A percentile compares a stretch with the other conserved stretches of the same genome.
phyloP scores from a whole-genome alignment of 2,329 filamentous ascomycete genomes.

The Arthrocladium fulminans region DNA sequence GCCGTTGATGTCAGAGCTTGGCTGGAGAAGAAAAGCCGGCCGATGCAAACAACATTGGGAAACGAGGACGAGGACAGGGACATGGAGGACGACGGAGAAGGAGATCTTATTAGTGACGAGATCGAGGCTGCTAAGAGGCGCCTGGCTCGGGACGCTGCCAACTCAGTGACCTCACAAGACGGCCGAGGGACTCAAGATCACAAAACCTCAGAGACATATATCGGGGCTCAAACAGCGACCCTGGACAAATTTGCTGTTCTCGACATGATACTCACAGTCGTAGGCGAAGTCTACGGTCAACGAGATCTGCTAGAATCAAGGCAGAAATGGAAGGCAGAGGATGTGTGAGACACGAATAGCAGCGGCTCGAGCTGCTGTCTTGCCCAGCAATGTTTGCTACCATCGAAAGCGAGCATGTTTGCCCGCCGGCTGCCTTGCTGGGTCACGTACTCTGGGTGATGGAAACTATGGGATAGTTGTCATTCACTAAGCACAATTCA shows the following conservation, averaged over 20 bases:
- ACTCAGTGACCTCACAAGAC: constrained; percentile 23
- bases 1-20: constrained; percentile 53
- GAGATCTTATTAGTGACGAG: constrained; percentile 19
- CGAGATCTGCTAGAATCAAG: constrained; percentile 72
- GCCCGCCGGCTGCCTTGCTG: background rate
- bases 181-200: constrained; percentile 38
- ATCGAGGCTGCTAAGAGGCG: constrained; percentile 23
- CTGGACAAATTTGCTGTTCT: constrained; percentile 48
- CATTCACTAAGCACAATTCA: background rate
- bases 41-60: constrained; percentile 19
- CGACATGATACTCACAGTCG: constrained; percentile 84
- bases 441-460: background rate
- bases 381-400: constrained; percentile 1
- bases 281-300: constrained; percentile 84
- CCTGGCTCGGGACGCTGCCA: constrained; percentile 17
- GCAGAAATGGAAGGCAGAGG: constrained; percentile 39
- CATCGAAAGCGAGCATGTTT: background rate
- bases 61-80: background rate
- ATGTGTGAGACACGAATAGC: background rate
- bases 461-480: background rate
- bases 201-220: constrained; percentile 19
- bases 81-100: background rate
- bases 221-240: constrained; percentile 30
- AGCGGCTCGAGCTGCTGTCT: background rate
- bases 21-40: constrained; percentile 26